Evolutionary conservation across 2,329 filamentous ascomycete genomes (phyloP).

Genomic region (Clathrospora elynae): DNA sequence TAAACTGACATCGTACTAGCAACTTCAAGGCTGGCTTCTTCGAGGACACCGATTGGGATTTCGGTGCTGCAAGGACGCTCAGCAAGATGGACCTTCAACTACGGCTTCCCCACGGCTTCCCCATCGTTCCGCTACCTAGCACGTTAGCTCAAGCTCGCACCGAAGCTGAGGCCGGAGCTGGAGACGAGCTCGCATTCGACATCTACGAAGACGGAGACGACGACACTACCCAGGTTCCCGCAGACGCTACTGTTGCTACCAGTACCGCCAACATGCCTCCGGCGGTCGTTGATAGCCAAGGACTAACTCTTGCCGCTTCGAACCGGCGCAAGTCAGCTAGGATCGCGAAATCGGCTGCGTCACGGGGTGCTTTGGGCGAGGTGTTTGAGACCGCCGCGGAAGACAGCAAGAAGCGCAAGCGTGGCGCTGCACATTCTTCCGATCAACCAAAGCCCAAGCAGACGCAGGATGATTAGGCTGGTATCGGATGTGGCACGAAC

Average conservation of each 20-base stretch:
- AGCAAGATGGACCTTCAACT: constrained; percentile 4
- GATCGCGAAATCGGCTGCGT: not conserved
- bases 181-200: not conserved
- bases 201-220: constrained; percentile 6
- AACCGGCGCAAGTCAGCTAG: constrained; percentile 1
- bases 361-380: not conserved
- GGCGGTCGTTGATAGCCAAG: constrained; percentile 5
- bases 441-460: too few species aligned
- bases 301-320: constrained; percentile 11
- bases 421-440: not conserved
- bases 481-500: too few species aligned
- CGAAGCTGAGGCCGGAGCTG: constrained; percentile 4
- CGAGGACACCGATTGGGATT: constrained; percentile 1
- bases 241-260: not conserved
- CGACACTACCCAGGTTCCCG: not conserved
- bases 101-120: constrained; percentile 11
- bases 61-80: constrained; percentile 2
- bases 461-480: not conserved
- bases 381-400: not conserved
- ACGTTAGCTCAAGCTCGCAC: constrained; percentile 7
- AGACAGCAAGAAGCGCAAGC: not conserved
- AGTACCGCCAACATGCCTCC: not conserved
- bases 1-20: constrained; percentile 4
- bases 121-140: constrained; percentile 6
- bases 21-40: not conserved